Evolutionary conservation across 176 grass and related monocot species (phyloP), one percentile per base, ranked within the genome.

Genomic region (Cocos nucifera): DNA sequence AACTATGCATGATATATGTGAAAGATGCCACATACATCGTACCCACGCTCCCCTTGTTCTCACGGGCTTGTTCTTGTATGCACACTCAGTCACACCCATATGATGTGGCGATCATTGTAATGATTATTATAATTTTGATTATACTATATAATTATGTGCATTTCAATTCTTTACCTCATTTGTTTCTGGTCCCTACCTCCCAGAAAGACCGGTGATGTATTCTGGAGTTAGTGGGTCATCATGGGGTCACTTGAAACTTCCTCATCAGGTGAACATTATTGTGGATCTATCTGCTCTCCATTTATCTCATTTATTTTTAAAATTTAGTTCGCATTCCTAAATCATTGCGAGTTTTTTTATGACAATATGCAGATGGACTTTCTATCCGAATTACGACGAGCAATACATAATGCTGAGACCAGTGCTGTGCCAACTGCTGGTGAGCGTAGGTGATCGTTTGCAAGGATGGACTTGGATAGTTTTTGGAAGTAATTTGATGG

Each of bases 141-240:
- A 8, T 4, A 2, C 5, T 35, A 23, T 35, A 23, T 9, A 35
- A 8, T 8, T 35, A 35, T 35, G 32, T 35, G 32, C 32, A 35
- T 35, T 35, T 35, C 32, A 35, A 35, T 35, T 35, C 0, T 35
- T 35, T 35, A 9, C 32, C 32, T 35, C 32, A 6, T 35, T 35
- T 9, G 6, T 9, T 35, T 9, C 8, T 35, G 32, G 7, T 35
- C 32, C 1, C 6, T 35, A 29, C 24, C n/a, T n/a, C n/a, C n/a
- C 75, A 84, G 81, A 75, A 59, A 84, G 78, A 65, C 81, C 75
- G 20, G 56, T 79, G 19, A 75, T 84, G 70, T 84, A 75, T 32
- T 65, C 75, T 75, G 81, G 81, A 66, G 78, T 71, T 66, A 49
- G 50, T 56, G 61, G 75, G 15, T 48, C 71, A 39, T 75, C 75